Evolutionary conservation across 1,139 yeast genomes (phyloP).

Genomic region (Hansenula anomala): DNA sequence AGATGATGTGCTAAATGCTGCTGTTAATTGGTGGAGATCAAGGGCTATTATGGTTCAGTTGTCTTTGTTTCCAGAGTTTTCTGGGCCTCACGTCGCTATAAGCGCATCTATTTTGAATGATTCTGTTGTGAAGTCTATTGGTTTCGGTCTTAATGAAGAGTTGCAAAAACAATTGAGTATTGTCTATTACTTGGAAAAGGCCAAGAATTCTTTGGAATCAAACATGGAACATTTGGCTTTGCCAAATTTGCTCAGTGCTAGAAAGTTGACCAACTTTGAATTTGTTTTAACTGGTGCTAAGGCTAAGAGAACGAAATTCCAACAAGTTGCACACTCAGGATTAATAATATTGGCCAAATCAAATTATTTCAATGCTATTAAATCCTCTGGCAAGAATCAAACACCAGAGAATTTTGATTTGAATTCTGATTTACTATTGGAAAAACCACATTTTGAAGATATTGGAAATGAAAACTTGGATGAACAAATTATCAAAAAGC

Average conservation of each 20-base stretch:
- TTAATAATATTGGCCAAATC: conserved; percentile 73
- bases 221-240: conserved; percentile 54
- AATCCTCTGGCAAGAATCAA: no score
- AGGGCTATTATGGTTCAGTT: conserved; percentile 60
- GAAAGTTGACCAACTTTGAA: conserved; percentile 52
- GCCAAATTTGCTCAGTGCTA: conserved; percentile 49
- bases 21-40: conserved; percentile 68
- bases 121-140: conserved; percentile 12
- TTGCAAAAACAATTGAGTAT: conserved; percentile 35
- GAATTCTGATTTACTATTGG: conserved; percentile 76
- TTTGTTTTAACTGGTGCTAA: conserved; percentile 80
- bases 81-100: conserved; percentile 34
- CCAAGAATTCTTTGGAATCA: conserved; percentile 58
- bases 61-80: conserved; percentile 56
- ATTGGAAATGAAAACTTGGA: conserved; percentile 45
- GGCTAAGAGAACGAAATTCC: conserved; percentile 85
- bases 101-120: conserved; percentile 26
- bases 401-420: conserved; percentile 55
- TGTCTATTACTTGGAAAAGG: conserved; percentile 57
- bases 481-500: conserved; percentile 32
- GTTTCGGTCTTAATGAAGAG: conserved; percentile 15
- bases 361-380: conserved; percentile 22
- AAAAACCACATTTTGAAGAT: conserved; percentile 63
- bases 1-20: conserved; percentile 31
- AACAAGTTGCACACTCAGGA: conserved; percentile 63